Evolutionary conservation across 306 rosid genomes (phyloP), one percentile per base, ranked within the genome.

Genomic region (Delonix regia): DNA sequence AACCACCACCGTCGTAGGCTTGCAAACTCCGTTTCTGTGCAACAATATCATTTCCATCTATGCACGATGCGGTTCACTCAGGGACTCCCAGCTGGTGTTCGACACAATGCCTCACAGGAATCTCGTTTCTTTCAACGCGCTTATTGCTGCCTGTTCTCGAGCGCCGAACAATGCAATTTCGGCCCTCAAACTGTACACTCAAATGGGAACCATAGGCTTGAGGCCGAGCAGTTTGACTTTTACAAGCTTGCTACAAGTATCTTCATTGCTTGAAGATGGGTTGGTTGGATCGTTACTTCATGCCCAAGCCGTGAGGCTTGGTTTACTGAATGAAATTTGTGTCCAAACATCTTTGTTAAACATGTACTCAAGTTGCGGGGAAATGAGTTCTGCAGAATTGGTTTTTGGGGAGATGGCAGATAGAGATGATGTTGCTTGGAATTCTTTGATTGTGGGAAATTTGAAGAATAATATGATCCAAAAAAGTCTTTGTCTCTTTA

Each of bases 81-180:
- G 19, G 27, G 91, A 87, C 39, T 77, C 97, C 22, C 87, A 44
- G 44, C 61, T 71, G 66, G 72, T 92, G 90, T 94, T 94, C 86
- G 97, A 94, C 39, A 85, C 68, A 90, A 94, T 92, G 97, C 91
- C 95, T 44, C 89, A 62, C 0, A 86, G 93, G 84, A 94, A 83
- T 39, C 38, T 85, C 44, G 93, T 94, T 81, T 92, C 97, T 15
- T 92, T 84, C 77, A 94, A 94, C 45, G 87, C 97, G 6, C 88
- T 94, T 7, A 71, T 89, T n/a, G 82, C 97, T 16, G 92, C 91
- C 10, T 87, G 70, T 75, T 88, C 95, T 39, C 91, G 94, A 57
- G 75, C 47, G 21, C 60, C 84, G 4, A 52, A 80, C 9, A 22
- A 62, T 74, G 91, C 97, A 0, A 47, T 74, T 30, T 81, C 76